Conservation (phyloP, 108 stramenopile species). For the Nitzschia sp. region DNA sequence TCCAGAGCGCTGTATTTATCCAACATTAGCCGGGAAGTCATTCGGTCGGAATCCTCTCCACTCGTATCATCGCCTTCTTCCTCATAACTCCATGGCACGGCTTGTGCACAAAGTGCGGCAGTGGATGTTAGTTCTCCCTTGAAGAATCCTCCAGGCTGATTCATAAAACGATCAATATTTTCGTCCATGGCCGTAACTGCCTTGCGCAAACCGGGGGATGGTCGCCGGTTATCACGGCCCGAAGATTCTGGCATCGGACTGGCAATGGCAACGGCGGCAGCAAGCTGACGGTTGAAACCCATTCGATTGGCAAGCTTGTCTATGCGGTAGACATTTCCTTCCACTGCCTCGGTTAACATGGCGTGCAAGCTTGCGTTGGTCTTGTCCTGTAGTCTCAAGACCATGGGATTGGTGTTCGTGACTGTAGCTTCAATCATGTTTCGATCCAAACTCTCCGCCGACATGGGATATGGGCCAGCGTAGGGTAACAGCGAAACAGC, state of each 20-base stretch:
- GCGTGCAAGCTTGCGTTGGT: conserved; percentile 70
- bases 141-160: conserved; percentile 21
- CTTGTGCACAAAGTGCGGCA: conserved; percentile 84
- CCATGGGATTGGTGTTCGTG: conserved; percentile 75
- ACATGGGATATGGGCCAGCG: conserved; percentile 91
- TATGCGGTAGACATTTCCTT: conserved; percentile 87
- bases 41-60: conserved; percentile 64
- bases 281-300: conserved; percentile 91
- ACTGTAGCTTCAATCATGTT: conserved; percentile 94
- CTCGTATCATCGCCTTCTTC: conserved; percentile 57
- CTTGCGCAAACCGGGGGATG: conserved; percentile 72
- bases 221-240: conserved; percentile 57
- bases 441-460: conserved; percentile 86
- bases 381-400: conserved; percentile 87
- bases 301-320: conserved; percentile 93
- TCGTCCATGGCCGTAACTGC: conserved; percentile 95
- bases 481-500: conserved; percentile 90
- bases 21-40: conserved; percentile 65
- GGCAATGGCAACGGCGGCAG: conserved; percentile 75
- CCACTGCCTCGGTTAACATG: conserved; percentile 71
- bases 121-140: conserved; percentile 73
- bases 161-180: conserved; percentile 83
- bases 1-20: conserved; percentile 85
- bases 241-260: conserved; percentile 51
- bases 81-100: conserved; percentile 67